A percentile compares a stretch with the other conserved stretches of the same genome.
These are phyloP conservation scores for Annulohypoxylon maeteangense DNA, from an alignment of 495 filamentous ascomycete species.

Conservation along the genomic window DNA sequence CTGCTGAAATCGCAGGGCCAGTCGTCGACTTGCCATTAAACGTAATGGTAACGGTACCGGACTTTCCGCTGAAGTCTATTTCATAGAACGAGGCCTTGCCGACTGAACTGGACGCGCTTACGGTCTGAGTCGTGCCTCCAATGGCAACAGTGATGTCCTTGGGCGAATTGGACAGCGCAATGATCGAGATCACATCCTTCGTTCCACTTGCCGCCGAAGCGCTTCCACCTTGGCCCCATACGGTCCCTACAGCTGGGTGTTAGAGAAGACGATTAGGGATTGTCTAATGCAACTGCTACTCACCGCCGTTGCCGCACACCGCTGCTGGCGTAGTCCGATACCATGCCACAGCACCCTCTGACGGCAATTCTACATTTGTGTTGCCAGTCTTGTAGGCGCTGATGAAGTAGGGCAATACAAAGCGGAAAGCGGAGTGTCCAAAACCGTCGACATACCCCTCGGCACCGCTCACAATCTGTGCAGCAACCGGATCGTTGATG, in stretches of 20 bases:
- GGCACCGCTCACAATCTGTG: constrained; percentile 62
- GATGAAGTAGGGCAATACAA: constrained; percentile 72
- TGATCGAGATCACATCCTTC: constrained; percentile 59
- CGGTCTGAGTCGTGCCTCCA: constrained; percentile 55
- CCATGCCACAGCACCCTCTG: constrained; percentile 69
- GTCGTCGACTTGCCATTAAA: constrained; percentile 56
- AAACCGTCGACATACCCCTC: constrained; percentile 59
- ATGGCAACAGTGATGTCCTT: constrained; percentile 61
- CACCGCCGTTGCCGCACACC: constrained; percentile 50
- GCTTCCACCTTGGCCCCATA: constrained; percentile 59
- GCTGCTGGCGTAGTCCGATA: constrained; percentile 65
- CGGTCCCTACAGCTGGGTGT: constrained; percentile 46
- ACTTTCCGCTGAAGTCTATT: constrained; percentile 60
- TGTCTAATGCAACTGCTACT: constrained; percentile 47
- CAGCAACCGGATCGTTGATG: constrained; percentile 66
- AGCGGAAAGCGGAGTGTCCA: constrained; percentile 54
- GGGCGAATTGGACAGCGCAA: constrained; percentile 51
- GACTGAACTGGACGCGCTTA: constrained; percentile 48
- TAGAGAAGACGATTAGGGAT: constrained; percentile 2
- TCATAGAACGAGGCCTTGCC: constrained; percentile 64
- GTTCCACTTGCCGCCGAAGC: constrained; percentile 53
- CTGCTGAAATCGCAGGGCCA: constrained; percentile 60
- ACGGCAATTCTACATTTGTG: constrained; percentile 53
- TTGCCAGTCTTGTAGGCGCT: constrained; percentile 67
- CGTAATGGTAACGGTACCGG: constrained; percentile 63